A percentile compares a stretch with the other conserved stretches of the same genome.
Evolutionary conservation across 257 asterid species (phyloP).

Genomic region (Solanum ossicruentum): DNA sequence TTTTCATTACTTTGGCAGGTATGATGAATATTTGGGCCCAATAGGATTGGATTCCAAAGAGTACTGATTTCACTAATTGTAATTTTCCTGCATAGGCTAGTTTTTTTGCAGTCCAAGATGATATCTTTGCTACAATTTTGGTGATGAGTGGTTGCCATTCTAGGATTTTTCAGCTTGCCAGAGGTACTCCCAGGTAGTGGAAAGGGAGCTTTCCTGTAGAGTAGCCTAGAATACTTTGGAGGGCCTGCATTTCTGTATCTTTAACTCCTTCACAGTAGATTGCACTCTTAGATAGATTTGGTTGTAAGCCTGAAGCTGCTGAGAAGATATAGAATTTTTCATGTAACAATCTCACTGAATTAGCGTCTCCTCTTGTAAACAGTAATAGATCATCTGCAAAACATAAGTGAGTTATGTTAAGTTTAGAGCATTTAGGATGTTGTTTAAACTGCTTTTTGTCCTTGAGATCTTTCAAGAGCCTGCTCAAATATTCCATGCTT

Average conservation of each 20-base stretch:
- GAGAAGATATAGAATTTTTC: too few relatives aligned
- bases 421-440: too few relatives aligned
- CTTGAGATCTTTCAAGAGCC: too few relatives aligned
- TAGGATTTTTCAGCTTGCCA: not conserved
- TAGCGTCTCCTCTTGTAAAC: too few relatives aligned
- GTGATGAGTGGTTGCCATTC: not conserved
- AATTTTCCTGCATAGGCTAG: not conserved
- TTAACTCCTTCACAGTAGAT: not conserved
- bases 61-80: not conserved
- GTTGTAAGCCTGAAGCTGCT: too few relatives aligned
- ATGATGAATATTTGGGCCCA: not conserved
- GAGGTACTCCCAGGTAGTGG: not conserved
- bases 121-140: not conserved
- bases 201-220: not conserved
- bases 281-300: too few relatives aligned
- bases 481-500: too few relatives aligned
- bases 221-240: not conserved
- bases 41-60: not conserved
- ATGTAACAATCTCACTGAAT: too few relatives aligned
- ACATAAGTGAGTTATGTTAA: too few relatives aligned
- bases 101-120: not conserved
- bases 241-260: not conserved
- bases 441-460: too few relatives aligned
- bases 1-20: too few relatives aligned
- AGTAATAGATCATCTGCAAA: too few relatives aligned